Evolutionary conservation across 2,329 filamentous ascomycete genomes (phyloP), one percentile per base, ranked within the genome.

Genomic region (Fusarium acutatum): DNA sequence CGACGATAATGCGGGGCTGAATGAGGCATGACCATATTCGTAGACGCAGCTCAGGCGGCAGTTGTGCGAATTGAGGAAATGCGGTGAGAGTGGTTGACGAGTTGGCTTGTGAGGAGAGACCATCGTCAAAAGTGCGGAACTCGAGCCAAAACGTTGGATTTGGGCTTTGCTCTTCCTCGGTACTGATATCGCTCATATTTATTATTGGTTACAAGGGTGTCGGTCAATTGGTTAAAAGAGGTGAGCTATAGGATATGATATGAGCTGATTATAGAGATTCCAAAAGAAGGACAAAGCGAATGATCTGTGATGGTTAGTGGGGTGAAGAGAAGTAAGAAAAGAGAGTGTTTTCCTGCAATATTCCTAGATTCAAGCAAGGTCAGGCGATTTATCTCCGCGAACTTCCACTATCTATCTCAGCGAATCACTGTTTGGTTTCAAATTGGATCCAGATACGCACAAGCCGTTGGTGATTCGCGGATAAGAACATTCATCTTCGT

Each of bases 21-120:
- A 87, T 76, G 52, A 86, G 77, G 56, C 77, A 80, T 61, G 82
- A 80, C 86, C 86, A 88, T 70, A 88, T 81, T 77, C 83, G 82
- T 60, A 87, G 79, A 53, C 86, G 85, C 60, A 88, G 81, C 78
- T 88, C 86, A 32, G 82, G 61, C 4, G 86, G 86, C 13, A 87
- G 81, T 50, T 64, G 77, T 24, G 74, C 66, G 75, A 88, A 88
- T 46, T 71, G 80, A 20, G 77, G 77, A 74, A 82, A 84, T 47
- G 77, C 61, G 60, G 75, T 72, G 72, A 77, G 58, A 37, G 57
- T 50, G 9, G 60, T 60, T 30, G 71, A 38, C 22, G 69, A 46
- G 22, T 50, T 63, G 22, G 59, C 54, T 32, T 65, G 49, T 26
- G 64, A 62, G 30, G 70, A 78, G 32, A 83, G 76, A 32, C 83